Conservation (phyloP, 2,329 filamentous ascomycete genomes). For the Diaporthe capsici region DNA sequence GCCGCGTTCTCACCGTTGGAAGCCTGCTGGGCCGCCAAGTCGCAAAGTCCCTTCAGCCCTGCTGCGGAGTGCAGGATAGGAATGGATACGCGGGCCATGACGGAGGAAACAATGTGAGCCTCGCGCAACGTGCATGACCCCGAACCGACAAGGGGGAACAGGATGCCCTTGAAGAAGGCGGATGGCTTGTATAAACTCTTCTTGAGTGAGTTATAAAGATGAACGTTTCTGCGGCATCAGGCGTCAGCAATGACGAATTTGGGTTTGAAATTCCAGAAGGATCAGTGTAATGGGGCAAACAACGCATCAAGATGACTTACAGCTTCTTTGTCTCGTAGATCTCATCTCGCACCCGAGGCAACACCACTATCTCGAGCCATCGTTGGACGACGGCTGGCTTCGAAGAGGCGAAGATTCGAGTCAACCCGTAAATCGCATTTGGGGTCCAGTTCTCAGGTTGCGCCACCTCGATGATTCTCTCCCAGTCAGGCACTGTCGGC, state of each 20-base stretch:
- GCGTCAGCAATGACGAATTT: not conserved
- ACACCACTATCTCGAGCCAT: slow-evolving; percentile 88
- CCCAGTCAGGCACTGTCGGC: slow-evolving; percentile 92
- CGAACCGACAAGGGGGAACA: slow-evolving; percentile 89
- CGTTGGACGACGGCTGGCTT: slow-evolving; percentile 85
- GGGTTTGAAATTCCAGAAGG: no score
- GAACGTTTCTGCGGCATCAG: slow-evolving; percentile 64
- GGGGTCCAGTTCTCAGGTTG: slow-evolving; percentile 67
- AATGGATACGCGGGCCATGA: slow-evolving; percentile 86
- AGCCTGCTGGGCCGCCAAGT: slow-evolving; percentile 93
- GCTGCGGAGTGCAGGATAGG: slow-evolving; percentile 94
- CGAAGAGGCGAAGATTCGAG: slow-evolving; percentile 90
- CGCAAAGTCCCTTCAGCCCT: slow-evolving; percentile 90
- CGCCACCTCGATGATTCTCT: slow-evolving; percentile 87
- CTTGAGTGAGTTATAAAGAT: slow-evolving; percentile 94
- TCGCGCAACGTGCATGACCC: slow-evolving; percentile 94
- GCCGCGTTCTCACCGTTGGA: slow-evolving; percentile 88
- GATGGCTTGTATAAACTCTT: slow-evolving; percentile 94
- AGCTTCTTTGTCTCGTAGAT: slow-evolving; percentile 95
- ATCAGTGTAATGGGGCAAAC: not conserved
- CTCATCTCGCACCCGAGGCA: slow-evolving; percentile 92
- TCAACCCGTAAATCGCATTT: slow-evolving; percentile 87
- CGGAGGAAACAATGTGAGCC: slow-evolving; percentile 90
- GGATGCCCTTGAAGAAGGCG: slow-evolving; percentile 95
- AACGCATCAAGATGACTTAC: slow-evolving; percentile 60